Base-by-base conservation (phyloP, 2,329 filamentous ascomycete genomes). In the Fusarium sp. region DNA sequence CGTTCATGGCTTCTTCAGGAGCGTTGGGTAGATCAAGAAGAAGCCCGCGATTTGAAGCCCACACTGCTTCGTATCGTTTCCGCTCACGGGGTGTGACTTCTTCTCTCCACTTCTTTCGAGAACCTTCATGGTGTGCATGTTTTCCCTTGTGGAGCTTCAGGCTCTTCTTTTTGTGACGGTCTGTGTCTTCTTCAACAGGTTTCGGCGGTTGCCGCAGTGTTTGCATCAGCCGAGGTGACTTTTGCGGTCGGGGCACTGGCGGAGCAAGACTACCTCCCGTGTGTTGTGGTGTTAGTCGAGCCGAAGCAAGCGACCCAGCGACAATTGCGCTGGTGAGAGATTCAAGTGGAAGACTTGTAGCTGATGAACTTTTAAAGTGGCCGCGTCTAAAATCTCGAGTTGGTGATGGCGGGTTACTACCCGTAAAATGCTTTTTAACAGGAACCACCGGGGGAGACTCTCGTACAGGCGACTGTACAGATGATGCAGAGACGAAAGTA, bases 31-130 rank as follows among this genome's bases (percentile, higher is more conserved):
- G 23, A 4, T 80, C 73, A 4, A 86, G 76, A 11, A 88, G 79
- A 0, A 89, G 62, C 0, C 92, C 92, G 50, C 89, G 88, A 74
- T 96, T 96, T 43, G 91, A 93, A 2, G 93, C 93, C 92, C 92
- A 96, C 2, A 96, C 87, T 4, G 91, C 93, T 78, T 95, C 93
- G 78, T 96, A 96, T 3, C 93, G 86, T 75, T 91, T 92, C n/a
- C 91, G 84, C 75, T 96, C 92, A 7, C 88, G 83, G 49, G 88
- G 85, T 0, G 90, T 92, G 43, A 96, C 87, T 65, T 89, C 85
- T 70, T 94, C 92, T 43, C 91, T 87, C 93, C 93, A 96, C 9
- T 91, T 87, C 74, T 89, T 90, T 19, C 92, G 86, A 6, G 91
- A 86, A 0, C 91, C 92, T 76, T 95, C 92, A 72, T 93, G 89